phyloP scores from a whole-genome alignment of 2,329 filamentous ascomycete genomes.

The Trichoderma polysporum region DNA sequence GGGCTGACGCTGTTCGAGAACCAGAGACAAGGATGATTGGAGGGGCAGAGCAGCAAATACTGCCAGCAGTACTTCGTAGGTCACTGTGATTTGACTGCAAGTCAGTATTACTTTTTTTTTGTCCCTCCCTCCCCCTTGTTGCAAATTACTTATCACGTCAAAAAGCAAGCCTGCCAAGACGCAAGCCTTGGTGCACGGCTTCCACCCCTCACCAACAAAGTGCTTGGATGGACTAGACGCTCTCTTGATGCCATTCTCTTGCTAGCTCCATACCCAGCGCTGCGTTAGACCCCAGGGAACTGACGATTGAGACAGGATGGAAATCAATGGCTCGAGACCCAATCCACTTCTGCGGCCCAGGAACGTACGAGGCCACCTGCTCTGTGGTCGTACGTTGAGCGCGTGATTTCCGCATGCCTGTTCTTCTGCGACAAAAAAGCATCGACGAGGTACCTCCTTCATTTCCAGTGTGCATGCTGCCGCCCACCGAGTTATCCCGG shows the following conservation, averaged over 20 bases:
- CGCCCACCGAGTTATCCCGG: neutral
- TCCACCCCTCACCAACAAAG: neutral
- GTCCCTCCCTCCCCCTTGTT: neutral
- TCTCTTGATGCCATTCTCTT: neutral
- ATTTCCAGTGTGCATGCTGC: conserved; percentile 13
- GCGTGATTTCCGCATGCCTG: conserved; percentile 18
- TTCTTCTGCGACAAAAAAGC: conserved; percentile 1
- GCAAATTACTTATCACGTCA: neutral
- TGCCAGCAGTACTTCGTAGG: no score
- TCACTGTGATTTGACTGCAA: neutral
- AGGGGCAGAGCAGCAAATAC: neutral
- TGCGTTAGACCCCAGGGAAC: neutral
- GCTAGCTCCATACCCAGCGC: neutral
- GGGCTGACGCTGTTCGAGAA: neutral
- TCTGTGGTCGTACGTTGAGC: conserved; percentile 16
- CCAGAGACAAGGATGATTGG: neutral
- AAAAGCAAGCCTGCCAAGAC: neutral
- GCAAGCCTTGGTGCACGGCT: neutral
- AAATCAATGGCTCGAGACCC: conserved; percentile 10
- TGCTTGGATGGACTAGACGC: neutral
- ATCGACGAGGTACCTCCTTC: conserved; percentile 13
- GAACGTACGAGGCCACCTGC: conserved; percentile 7
- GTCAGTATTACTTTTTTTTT: neutral
- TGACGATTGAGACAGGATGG: neutral
- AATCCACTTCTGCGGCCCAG: neutral